Evolutionary conservation across 306 rosid species (phyloP).

Genomic region (Vigna reflexopilosa): DNA sequence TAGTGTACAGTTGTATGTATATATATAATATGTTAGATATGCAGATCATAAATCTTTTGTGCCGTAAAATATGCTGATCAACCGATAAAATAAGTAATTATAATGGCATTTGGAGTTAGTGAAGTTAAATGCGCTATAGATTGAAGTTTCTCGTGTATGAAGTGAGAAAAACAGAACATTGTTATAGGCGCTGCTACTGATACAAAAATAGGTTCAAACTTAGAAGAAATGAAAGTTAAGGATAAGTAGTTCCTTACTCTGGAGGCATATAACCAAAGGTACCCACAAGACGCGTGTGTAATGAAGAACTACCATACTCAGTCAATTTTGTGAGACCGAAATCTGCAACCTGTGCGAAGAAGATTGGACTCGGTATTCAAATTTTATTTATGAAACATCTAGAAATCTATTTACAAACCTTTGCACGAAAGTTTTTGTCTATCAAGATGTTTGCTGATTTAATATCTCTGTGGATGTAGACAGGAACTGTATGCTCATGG

Average conservation of each 20-base stretch:
- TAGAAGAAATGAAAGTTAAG: background rate
- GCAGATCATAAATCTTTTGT: too few relatives aligned
- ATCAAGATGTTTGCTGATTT: conserved; percentile 80
- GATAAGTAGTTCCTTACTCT: conserved; percentile 55
- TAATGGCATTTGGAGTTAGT: too few relatives aligned
- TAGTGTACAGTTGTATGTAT: background rate
- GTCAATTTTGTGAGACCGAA: conserved; percentile 71
- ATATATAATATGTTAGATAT: too few relatives aligned
- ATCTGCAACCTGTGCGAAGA: conserved; percentile 71
- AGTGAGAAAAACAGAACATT: background rate
- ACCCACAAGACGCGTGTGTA: conserved; percentile 76
- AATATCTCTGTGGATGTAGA: conserved; percentile 79
- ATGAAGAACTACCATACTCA: conserved; percentile 64
- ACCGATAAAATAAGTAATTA: too few relatives aligned
- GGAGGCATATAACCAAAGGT: conserved; percentile 87
- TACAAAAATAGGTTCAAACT: conserved; percentile 15
- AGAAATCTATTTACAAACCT: conserved; percentile 54
- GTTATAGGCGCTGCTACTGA: background rate
- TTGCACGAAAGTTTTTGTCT: conserved; percentile 71
- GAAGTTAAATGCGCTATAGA: too few relatives aligned
- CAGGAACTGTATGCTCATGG: conserved; percentile 87
- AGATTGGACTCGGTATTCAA: conserved; percentile 35
- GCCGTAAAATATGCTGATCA: too few relatives aligned
- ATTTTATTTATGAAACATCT: background rate
- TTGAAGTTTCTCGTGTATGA: too few relatives aligned